A percentile compares a stretch with the other conserved stretches of the same genome.
Conservation (phyloP, 2,329 filamentous ascomycete species). For the Phoma sp. region DNA sequence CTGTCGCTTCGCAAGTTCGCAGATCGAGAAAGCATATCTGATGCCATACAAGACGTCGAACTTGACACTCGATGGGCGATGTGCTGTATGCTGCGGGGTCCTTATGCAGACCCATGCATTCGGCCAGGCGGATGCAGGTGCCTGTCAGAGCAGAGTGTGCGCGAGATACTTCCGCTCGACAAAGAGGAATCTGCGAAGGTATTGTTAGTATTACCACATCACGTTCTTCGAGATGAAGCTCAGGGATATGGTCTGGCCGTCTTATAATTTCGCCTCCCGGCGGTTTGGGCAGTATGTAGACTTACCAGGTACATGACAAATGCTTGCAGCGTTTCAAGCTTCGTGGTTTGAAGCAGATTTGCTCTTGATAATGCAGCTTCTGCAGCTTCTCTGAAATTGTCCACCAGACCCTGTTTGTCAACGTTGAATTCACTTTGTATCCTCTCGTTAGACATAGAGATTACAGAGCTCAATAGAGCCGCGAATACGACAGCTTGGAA, state of each 20-base stretch:
- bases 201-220: constrained; percentile 5
- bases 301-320: constrained; percentile 78
- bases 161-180: constrained; percentile 74
- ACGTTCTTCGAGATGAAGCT: too few relatives aligned
- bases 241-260: too few relatives aligned
- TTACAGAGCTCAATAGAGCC: constrained; percentile 71
- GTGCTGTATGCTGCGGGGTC: constrained; percentile 73
- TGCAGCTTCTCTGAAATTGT: constrained; percentile 63
- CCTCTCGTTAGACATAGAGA: constrained; percentile 67
- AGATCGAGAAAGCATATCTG: constrained; percentile 80
- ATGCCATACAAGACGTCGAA: constrained; percentile 77
- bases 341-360: constrained; percentile 74
- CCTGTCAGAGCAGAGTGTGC: constrained; percentile 76
- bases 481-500: constrained; percentile 74
- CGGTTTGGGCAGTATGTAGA: constrained; percentile 16
- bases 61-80: constrained; percentile 72
- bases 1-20: constrained; percentile 76
- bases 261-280: too few relatives aligned
- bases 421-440: constrained; percentile 63
- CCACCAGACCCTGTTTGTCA: constrained; percentile 64
- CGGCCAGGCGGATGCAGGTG: constrained; percentile 74
- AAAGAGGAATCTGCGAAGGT: constrained; percentile 68
- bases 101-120: constrained; percentile 79
- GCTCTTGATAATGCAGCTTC: constrained; percentile 73
- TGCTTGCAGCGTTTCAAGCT: constrained; percentile 77